phyloP scores from a whole-genome alignment of 2,329 filamentous ascomycete species.

The Arthroderma uncinatum region DNA sequence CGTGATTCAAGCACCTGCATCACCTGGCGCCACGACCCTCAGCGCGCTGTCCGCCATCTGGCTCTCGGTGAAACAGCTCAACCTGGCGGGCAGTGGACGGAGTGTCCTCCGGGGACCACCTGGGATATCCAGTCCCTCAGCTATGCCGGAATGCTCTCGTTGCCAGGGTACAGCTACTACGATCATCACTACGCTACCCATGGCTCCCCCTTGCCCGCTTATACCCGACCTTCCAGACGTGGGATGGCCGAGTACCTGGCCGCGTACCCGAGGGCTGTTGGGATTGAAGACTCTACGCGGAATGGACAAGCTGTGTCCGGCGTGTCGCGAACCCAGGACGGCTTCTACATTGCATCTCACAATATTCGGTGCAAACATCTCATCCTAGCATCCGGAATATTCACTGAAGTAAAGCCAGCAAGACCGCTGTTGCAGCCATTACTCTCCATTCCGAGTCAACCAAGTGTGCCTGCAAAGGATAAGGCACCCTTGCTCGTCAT shows the following conservation, averaged over 20 bases:
- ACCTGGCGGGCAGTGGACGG: slow-evolving; percentile 50
- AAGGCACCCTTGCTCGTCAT: slow-evolving; percentile 42
- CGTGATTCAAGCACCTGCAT: slow-evolving; percentile 41
- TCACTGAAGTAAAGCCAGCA: slow-evolving; percentile 44
- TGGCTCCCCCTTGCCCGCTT: slow-evolving; percentile 38
- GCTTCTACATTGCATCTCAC: slow-evolving; percentile 43
- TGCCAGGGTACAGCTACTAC: slow-evolving; percentile 48
- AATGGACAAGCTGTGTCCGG: slow-evolving; percentile 33
- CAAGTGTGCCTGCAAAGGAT: slow-evolving; percentile 9
- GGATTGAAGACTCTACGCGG: slow-evolving; percentile 40
- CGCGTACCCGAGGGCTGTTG: slow-evolving; percentile 43
- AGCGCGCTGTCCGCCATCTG: slow-evolving; percentile 43
- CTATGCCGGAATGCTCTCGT: slow-evolving; percentile 51
- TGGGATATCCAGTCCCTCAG: slow-evolving; percentile 49
- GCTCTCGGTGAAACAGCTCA: slow-evolving; percentile 42
- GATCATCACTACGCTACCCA: slow-evolving; percentile 39
- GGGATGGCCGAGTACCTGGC: slow-evolving; percentile 47
- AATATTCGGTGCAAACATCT: slow-evolving; percentile 45
- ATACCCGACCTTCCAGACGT: slow-evolving; percentile 44
- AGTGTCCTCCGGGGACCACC: slow-evolving; percentile 42
- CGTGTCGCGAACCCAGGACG: slow-evolving; percentile 36
- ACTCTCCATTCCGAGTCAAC: slow-evolving; percentile 21
- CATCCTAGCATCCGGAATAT: slow-evolving; percentile 50
- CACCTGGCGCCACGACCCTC: slow-evolving; percentile 43
- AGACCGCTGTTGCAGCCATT: slow-evolving; percentile 41